Conservation (phyloP, 2,329 filamentous ascomycete genomes). For the Calonectria naviculata region DNA sequence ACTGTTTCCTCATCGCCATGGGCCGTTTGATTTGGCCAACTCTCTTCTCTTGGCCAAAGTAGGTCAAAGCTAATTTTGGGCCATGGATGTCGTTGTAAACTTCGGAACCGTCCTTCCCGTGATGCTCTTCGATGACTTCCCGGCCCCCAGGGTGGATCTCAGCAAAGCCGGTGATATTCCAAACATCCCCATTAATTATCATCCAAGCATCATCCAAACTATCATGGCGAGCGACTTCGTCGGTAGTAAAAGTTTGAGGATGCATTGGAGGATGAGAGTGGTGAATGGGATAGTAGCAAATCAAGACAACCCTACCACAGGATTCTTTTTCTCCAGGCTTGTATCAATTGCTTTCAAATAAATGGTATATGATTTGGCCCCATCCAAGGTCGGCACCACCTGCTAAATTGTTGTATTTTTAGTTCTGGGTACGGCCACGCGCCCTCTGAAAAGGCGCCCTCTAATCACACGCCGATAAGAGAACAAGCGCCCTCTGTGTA, state of each 20-base stretch:
- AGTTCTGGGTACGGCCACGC: background rate
- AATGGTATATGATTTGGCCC: background rate
- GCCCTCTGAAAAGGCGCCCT: background rate
- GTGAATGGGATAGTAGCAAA: background rate
- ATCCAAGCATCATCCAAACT: background rate
- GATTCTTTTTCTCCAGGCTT: background rate
- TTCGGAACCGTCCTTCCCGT: background rate
- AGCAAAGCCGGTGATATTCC: background rate
- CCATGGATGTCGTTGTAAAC: background rate
- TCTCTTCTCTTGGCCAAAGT: background rate
- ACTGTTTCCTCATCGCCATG: background rate
- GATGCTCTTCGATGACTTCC: background rate
- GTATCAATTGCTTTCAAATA: background rate
- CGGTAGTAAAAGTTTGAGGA: background rate
- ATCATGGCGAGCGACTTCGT: background rate
- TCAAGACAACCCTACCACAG: background rate
- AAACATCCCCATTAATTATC: background rate
- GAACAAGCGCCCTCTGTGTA: background rate
- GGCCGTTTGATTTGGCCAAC: background rate
- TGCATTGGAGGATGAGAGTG: background rate
- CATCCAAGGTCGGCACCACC: background rate
- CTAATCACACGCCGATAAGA: background rate
- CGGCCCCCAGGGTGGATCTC: background rate
- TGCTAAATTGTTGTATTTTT: background rate
- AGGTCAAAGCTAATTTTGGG: background rate